Evolutionary conservation across 2,329 filamentous ascomycete genomes (phyloP).

Genomic region (Coniochaeta ligniaria): DNA sequence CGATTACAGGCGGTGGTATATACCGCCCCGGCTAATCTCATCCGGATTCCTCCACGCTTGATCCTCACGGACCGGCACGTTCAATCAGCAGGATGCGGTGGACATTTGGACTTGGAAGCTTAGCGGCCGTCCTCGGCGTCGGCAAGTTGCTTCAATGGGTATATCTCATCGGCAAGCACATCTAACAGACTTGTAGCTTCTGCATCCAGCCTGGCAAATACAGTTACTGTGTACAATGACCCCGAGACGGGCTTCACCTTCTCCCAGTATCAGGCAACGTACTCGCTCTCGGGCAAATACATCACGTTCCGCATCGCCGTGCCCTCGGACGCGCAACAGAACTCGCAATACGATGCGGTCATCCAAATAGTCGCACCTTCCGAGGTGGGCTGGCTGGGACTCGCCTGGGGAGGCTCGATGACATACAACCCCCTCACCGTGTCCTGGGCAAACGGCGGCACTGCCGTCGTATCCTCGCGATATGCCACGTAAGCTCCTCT

Average conservation of each 20-base stretch:
- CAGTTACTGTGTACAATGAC: slow-evolving; percentile 19
- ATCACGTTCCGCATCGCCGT: slow-evolving; percentile 17
- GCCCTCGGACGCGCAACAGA: slow-evolving; percentile 7
- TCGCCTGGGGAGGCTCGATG: slow-evolving; percentile 42
- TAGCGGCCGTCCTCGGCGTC: not conserved
- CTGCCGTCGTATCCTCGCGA: slow-evolving; percentile 30
- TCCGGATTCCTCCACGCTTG: not conserved
- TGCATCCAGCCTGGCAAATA: not conserved
- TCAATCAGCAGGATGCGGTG: not conserved
- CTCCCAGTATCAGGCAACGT: slow-evolving; percentile 18
- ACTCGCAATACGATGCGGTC: slow-evolving; percentile 13
- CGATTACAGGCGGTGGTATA: not conserved
- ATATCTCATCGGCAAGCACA: not conserved
- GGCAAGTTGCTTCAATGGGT: not conserved
- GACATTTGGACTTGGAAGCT: not conserved
- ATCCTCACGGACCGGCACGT: not conserved
- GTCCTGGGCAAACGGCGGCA: slow-evolving; percentile 32
- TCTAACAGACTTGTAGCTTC: not conserved
- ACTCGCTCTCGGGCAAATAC: slow-evolving; percentile 27
- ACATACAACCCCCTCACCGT: slow-evolving; percentile 35
- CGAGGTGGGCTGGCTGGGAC: slow-evolving; percentile 36
- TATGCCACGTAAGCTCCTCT: slow-evolving; percentile 32
- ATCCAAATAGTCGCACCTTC: slow-evolving; percentile 33
- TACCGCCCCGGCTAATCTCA: not conserved
- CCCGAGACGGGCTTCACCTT: slow-evolving; percentile 34